Percentiles rank a stretch among this genome's conserved stretches.
These are phyloP conservation scores for Tricharina praecox DNA, from an alignment of 495 filamentous ascomycete species.

Conservation along the genomic window DNA sequence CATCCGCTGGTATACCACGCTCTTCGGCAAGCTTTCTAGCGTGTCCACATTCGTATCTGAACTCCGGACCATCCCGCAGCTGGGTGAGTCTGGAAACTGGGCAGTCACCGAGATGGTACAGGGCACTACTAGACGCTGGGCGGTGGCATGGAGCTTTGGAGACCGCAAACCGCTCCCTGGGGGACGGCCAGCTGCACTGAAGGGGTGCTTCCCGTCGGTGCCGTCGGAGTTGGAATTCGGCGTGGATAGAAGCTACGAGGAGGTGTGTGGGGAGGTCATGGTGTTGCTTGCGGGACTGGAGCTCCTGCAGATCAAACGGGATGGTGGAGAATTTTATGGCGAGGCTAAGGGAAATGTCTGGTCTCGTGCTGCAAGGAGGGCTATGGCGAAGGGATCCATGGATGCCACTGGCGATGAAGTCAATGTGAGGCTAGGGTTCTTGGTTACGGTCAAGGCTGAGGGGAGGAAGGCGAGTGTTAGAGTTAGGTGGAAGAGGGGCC, in stretches of 20 bases:
- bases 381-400: constrained; percentile 28
- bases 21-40: constrained; percentile 73
- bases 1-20: constrained; percentile 76
- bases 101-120: constrained; percentile 69
- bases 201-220: constrained; percentile 42
- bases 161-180: no score
- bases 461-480: constrained; percentile 14
- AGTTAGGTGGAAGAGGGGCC: constrained; percentile 61
- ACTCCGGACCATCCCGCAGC: constrained; percentile 31
- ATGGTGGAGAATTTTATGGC: constrained; percentile 7
- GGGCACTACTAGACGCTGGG: constrained; percentile 73
- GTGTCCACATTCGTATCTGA: constrained; percentile 44
- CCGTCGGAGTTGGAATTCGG: constrained; percentile 40
- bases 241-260: constrained; percentile 25
- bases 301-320: constrained; percentile 38
- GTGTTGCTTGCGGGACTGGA: constrained; percentile 31
- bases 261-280: constrained; percentile 28
- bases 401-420: constrained; percentile 21
- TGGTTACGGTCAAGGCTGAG: constrained; percentile 13
- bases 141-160: constrained; percentile 69
- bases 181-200: constrained; percentile 46
- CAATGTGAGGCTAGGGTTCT: constrained; percentile 33
- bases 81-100: constrained; percentile 50
- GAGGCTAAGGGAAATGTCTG: constrained; percentile 48
- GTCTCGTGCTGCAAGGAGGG: constrained; percentile 49